phyloP scores from a whole-genome alignment of 2,329 filamentous ascomycete species.

The Berkeleyomyces rouxiae region DNA sequence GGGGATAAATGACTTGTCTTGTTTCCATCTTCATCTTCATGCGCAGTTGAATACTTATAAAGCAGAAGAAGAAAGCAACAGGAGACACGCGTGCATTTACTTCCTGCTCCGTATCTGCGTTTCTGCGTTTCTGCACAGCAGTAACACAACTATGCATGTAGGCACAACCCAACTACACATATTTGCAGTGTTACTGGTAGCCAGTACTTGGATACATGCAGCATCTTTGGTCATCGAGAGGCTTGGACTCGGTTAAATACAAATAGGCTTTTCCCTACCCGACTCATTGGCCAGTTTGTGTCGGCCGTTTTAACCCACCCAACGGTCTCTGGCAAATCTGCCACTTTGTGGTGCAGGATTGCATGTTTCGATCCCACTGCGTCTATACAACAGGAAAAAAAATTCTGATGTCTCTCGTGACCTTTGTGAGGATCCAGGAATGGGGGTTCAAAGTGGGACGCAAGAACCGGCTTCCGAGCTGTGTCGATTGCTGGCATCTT shows the following conservation, averaged over 20 bases:
- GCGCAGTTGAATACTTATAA: neutral
- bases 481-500: neutral
- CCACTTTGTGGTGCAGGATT: neutral
- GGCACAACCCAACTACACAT: too few species aligned
- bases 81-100: neutral
- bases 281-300: neutral
- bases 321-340: neutral
- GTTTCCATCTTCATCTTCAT: neutral
- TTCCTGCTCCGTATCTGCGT: too few species aligned
- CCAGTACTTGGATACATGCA: too few species aligned
- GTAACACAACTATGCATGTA: too few species aligned
- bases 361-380: neutral
- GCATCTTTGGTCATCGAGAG: neutral
- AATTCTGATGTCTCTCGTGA: neutral
- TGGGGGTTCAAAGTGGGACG: neutral
- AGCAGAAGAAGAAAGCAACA: neutral
- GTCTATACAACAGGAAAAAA: neutral
- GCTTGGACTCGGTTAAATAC: constrained; percentile 1
- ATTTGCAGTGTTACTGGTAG: too few species aligned
- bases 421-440: neutral
- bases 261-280: constrained; percentile 1
- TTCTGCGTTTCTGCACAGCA: too few species aligned
- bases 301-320: neutral
- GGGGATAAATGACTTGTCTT: neutral
- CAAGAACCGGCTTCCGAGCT: neutral